phyloP scores from a whole-genome alignment of 768 basidiomycete species.

The Phanerochaete carnosa region DNA sequence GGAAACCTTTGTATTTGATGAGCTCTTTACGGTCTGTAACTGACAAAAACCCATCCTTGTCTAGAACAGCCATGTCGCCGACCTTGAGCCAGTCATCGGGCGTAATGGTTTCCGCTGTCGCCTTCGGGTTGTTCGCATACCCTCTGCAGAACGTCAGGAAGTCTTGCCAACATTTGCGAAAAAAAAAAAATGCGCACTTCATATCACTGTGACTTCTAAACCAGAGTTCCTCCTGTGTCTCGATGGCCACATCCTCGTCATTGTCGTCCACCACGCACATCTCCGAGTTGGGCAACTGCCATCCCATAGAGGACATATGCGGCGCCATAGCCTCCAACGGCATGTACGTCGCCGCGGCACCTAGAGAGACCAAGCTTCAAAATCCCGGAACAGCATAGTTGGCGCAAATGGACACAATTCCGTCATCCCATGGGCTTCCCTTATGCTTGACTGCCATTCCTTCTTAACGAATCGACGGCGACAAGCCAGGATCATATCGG shows the following conservation, averaged over 20 bases:
- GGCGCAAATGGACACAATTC: conserved; percentile 52
- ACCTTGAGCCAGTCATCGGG: conserved; percentile 42
- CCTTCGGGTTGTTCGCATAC: conserved; percentile 31
- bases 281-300: conserved; percentile 71
- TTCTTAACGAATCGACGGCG: conserved; percentile 34
- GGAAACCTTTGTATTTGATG: conserved; percentile 29
- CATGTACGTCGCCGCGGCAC: conserved; percentile 49
- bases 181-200: conserved; percentile 46
- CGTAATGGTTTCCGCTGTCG: conserved; percentile 37
- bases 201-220: conserved; percentile 72
- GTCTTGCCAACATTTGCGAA: neutral
- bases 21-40: conserved; percentile 31
- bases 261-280: conserved; percentile 66
- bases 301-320: conserved; percentile 65
- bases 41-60: conserved; percentile 36
- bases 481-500: conserved; percentile 54
- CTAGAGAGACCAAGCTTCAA: neutral
- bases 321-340: conserved; percentile 36
- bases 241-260: conserved; percentile 47
- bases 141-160: neutral
- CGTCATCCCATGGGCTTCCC: conserved; percentile 74
- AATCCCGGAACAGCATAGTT: conserved; percentile 27
- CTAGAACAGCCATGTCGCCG: conserved; percentile 37
- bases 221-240: conserved; percentile 78
- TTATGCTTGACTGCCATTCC: conserved; percentile 37